A percentile compares a stretch with the other conserved stretches of the same genome.
phyloP scores from a whole-genome alignment of 441 rosid genomes.

The Populus tomentosa region DNA sequence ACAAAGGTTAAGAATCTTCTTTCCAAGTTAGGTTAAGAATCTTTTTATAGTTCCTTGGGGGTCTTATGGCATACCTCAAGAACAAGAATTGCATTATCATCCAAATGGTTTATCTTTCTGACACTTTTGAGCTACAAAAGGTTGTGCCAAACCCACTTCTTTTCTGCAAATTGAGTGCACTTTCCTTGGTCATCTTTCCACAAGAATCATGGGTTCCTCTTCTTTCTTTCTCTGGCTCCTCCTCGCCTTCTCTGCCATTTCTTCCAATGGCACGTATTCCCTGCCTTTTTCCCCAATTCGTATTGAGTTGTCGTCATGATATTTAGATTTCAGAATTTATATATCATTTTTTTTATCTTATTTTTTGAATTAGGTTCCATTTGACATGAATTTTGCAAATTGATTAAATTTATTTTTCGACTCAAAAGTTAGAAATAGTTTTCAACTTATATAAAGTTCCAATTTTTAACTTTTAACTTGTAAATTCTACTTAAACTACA shows the following conservation, averaged over 20 bases:
- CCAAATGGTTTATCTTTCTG: constrained; percentile 24
- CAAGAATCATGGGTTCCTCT: constrained; percentile 38
- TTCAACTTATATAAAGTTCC: too few relatives aligned
- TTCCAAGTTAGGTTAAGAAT: constrained; percentile 44
- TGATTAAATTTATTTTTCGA: too few relatives aligned
- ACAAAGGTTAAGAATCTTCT: constrained; percentile 44
- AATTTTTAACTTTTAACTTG: too few relatives aligned
- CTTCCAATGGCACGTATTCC: constrained; percentile 38
- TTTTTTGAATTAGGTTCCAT: too few relatives aligned
- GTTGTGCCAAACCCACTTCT: constrained; percentile 16
- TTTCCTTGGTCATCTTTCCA: constrained; percentile 23
- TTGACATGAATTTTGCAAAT: too few relatives aligned
- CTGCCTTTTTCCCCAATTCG: neutral
- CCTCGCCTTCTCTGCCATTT: constrained; percentile 38
- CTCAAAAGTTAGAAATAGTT: too few relatives aligned
- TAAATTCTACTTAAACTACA: too few relatives aligned
- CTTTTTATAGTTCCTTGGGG: constrained; percentile 9
- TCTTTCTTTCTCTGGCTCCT: constrained; percentile 45
- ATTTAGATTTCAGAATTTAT: too few relatives aligned
- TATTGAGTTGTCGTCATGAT: too few relatives aligned
- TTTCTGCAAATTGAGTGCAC: constrained; percentile 36
- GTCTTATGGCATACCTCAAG: constrained; percentile 28
- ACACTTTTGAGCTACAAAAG: constrained; percentile 26
- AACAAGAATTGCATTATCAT: constrained; percentile 33
- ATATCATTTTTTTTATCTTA: too few relatives aligned